Percentiles rank a stretch among this genome's conserved stretches.
Conservation (phyloP, 2,329 filamentous ascomycete genomes). For the Aspergillus sp. region DNA sequence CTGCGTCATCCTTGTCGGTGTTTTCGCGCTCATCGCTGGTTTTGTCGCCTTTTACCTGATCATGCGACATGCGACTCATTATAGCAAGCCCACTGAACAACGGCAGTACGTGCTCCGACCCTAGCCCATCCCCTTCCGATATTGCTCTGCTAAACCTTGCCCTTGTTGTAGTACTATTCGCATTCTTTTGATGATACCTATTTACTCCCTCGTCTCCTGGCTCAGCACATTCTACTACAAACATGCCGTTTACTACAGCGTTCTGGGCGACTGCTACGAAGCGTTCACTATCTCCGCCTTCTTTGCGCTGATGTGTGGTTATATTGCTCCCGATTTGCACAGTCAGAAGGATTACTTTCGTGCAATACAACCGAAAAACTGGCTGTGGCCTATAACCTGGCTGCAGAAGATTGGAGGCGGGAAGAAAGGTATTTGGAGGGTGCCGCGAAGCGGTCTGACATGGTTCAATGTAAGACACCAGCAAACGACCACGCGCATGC, state of each 20-base stretch:
- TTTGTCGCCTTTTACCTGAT: conserved; percentile 56
- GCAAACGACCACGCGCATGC: neutral
- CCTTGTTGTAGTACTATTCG: conserved; percentile 67
- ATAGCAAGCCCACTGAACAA: conserved; percentile 60
- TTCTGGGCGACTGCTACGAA: conserved; percentile 83
- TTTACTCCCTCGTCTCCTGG: conserved; percentile 74
- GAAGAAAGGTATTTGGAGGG: conserved; percentile 67
- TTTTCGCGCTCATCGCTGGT: conserved; percentile 54
- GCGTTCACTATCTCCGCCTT: conserved; percentile 86
- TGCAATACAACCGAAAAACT: conserved; percentile 64
- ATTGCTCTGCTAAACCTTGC: neutral
- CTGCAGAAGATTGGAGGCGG: conserved; percentile 70
- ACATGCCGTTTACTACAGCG: conserved; percentile 76
- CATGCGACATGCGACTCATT: conserved; percentile 59
- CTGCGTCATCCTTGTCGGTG: conserved; percentile 54
- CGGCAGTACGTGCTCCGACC: conserved; percentile 49
- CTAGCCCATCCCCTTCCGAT: neutral
- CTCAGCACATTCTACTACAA: conserved; percentile 73
- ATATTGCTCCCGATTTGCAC: conserved; percentile 74
- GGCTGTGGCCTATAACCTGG: conserved; percentile 74
- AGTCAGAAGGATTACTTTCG: conserved; percentile 81
- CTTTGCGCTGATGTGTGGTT: conserved; percentile 79
- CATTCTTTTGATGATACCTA: conserved; percentile 83
- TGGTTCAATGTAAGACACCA: conserved; percentile 71
- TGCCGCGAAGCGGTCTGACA: conserved; percentile 76